Evolutionary conservation across 2,329 filamentous ascomycete genomes (phyloP), one percentile per base, ranked within the genome.

Genomic region (Fusarium fujikuroi): DNA sequence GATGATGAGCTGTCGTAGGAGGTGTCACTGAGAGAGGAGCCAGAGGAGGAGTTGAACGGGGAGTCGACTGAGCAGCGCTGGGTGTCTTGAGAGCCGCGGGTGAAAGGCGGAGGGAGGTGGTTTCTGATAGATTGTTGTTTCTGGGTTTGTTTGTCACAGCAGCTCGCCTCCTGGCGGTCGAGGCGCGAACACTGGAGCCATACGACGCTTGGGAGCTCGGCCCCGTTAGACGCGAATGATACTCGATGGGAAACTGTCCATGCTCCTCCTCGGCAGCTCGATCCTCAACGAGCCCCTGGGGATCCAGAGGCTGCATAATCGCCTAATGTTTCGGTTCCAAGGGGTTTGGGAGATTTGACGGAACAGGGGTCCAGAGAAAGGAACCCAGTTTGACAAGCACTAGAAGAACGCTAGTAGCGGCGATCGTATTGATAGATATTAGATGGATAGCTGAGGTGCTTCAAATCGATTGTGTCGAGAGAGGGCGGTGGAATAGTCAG

Each of bases 301-400:
- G 60, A 54, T 73, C 72, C 65, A 72, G 65, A 69, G 69, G 68
- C 72, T 77, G 76, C 79, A 80, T 80, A 72, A 75, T 74, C 60
- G 69, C 76, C 76, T 76, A 76, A 75, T 61, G 75, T 78, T 77
- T 78, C 70, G 74, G 63, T 66, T 69, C 63, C 72, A 67, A 73
- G 72, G 72, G 72, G 72, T 67, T 66, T 66, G 58, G 72, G 72
- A 74, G 72, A 74, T 74, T 74, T 75, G 69, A 63, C 42, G 61
- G 46, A 70, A 58, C 72, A 73, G 69, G 72, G 72, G 66, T 75
- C 72, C 40, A 74, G 70, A 63, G 60, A 72, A 70, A 65, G 68
- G 61, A 72, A 70, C 46, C 69, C 52, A 30, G 69, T 70, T 62
- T 58, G 46, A 73, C 52, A 72, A 61, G 50, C 66, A 43, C 56